A percentile compares a stretch with the other conserved stretches of the same genome.
Evolutionary conservation across 2,329 filamentous ascomycete genomes (phyloP).

Genomic region (Fusarium odoratissimum): DNA sequence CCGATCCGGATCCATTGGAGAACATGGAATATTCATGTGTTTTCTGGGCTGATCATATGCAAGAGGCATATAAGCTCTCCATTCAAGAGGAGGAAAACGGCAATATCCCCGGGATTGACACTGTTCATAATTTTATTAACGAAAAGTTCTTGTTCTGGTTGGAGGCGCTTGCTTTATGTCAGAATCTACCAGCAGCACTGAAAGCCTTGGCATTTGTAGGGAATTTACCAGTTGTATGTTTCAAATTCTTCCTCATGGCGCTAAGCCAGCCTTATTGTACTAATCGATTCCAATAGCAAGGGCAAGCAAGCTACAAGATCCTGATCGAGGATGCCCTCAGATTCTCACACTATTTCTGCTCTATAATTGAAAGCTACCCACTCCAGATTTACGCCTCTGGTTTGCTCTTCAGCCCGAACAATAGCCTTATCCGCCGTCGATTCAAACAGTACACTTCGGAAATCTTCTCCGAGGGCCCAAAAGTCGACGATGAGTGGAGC

Average conservation of each 20-base stretch:
- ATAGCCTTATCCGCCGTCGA: neutral
- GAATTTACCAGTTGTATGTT: too few species aligned
- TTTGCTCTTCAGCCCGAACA: neutral
- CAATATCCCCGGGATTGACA: fast-evolving
- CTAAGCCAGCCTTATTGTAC: too few species aligned
- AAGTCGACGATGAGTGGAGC: neutral
- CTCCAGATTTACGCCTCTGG: neutral
- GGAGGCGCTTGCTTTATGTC: neutral
- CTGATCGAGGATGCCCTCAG: neutral
- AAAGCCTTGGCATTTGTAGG: too few species aligned
- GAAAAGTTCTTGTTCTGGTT: neutral
- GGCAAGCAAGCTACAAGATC: fast-evolving
- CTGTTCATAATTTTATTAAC: fast-evolving
- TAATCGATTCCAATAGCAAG: too few species aligned
- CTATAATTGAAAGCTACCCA: neutral
- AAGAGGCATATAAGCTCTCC: neutral
- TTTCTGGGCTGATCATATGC: neutral
- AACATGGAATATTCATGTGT: fast-evolving
- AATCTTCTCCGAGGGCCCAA: fast-evolving
- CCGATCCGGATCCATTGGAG: fast-evolving
- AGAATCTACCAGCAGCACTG: neutral
- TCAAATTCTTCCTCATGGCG: too few species aligned
- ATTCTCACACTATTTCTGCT: neutral
- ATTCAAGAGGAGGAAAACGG: fast-evolving
- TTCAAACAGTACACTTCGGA: neutral